Evolutionary conservation across 2,329 filamentous ascomycete genomes (phyloP), one percentile per base, ranked within the genome.

Genomic region (Claviceps monticola): DNA sequence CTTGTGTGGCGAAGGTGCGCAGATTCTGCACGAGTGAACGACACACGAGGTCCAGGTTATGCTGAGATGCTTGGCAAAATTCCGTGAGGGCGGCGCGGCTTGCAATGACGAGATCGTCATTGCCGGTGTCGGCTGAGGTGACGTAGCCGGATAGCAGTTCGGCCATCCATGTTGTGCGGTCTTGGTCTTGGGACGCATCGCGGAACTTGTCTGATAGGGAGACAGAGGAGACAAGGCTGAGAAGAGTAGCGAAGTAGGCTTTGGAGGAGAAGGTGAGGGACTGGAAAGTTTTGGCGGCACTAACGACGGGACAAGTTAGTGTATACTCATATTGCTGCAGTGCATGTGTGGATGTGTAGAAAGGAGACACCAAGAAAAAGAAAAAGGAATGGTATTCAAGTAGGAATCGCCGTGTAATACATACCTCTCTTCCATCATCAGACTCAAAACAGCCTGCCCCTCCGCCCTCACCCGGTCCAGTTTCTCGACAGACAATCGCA

Each of bases 401-500:
- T 34, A 34, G 29, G 2, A 8, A 16, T 4, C 6, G 16, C n/a
- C 38, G n/a, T 42, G 13, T 2, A 3, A 14, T 45, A 64, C 70
- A 53, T 63, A 82, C 80, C 64, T 66, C 23, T 69, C 55, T 26
- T 67, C 56, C n/a, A 79, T 58, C 21, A 70, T 60, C 46, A 76
- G 57, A 4, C 68, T 67, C 46, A 83, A 59, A 9, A 74, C 74
- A 36, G 71, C 67, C 55, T 84, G 80, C 1, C 83, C 84, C 56
- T 80, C 76, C 0, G 79, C 71, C 23, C 93, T 81, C 17, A 97
- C 84, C 56, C 88, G 86, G 65, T 97, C 91, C 2, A 97, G 75
- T 64, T 95, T 96, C 67, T 98, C 93, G 0, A 86, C 79, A 2
- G 88, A 83, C 14, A 97, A 74, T 1, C 89, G 79, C 36, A 87